phyloP scores from a whole-genome alignment of 768 basidiomycete species.

The Podaxis sp. region DNA sequence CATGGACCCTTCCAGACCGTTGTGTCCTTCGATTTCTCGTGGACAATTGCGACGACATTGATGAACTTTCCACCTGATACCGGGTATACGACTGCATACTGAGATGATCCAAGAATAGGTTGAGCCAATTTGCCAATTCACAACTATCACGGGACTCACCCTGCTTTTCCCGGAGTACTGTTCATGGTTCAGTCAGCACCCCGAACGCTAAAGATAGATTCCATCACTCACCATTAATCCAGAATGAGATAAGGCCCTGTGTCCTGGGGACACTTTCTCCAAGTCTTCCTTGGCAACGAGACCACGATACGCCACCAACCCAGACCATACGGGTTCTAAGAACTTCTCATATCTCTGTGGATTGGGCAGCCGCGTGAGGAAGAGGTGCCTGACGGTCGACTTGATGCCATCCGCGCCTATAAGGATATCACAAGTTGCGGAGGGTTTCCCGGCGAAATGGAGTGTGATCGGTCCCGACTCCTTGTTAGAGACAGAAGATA shows the following conservation, averaged over 20 bases:
- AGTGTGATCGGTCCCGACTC: slow-evolving; percentile 9
- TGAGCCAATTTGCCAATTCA: not conserved
- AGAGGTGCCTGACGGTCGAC: slow-evolving; percentile 23
- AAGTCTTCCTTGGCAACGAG: slow-evolving; percentile 29
- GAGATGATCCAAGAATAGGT: not conserved
- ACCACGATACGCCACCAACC: slow-evolving; percentile 33
- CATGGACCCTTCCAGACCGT: slow-evolving; percentile 21
- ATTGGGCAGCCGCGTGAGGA: slow-evolving; percentile 9
- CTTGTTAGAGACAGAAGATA: slow-evolving; percentile 14
- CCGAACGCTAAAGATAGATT: not conserved
- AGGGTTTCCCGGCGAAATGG: slow-evolving; percentile 27
- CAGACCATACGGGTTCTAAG: slow-evolving; percentile 35
- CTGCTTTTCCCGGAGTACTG: slow-evolving; percentile 32
- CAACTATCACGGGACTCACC: slow-evolving; percentile 16
- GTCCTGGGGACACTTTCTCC: slow-evolving; percentile 25
- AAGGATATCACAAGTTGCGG: slow-evolving; percentile 32
- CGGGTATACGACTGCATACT: slow-evolving; percentile 50
- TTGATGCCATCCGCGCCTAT: slow-evolving; percentile 42
- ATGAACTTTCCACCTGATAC: slow-evolving; percentile 44
- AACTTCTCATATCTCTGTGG: slow-evolving; percentile 7
- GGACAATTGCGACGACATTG: slow-evolving; percentile 45
- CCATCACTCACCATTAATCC: slow-evolving; percentile 23
- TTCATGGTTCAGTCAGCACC: not conserved
- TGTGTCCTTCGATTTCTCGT: slow-evolving; percentile 15
- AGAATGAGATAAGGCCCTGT: slow-evolving; percentile 19